phyloP scores from a whole-genome alignment of 1,139 yeast species.

The Debaryomyces sp. region DNA sequence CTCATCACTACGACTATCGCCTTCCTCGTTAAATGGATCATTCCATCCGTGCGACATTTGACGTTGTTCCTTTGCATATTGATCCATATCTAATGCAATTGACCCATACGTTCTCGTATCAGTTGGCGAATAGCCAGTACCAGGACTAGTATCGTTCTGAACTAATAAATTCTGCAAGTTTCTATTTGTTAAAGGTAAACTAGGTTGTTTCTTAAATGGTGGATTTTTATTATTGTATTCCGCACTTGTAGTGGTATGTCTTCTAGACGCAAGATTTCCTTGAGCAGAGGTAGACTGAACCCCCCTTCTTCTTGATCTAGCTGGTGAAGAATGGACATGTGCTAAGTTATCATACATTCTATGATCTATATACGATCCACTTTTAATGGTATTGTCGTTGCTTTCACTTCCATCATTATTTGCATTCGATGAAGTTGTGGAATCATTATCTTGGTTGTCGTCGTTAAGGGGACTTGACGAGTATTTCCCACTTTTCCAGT shows the following conservation, averaged over 20 bases:
- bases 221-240: conserved; percentile 11
- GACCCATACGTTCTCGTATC: conserved; percentile 21
- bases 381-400: neutral
- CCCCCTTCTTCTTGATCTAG: conserved; percentile 31
- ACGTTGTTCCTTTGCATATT: conserved; percentile 40
- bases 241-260: conserved; percentile 3
- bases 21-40: conserved; percentile 18
- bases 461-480: neutral
- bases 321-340: conserved; percentile 36
- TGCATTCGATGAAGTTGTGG: conserved; percentile 10
- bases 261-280: conserved; percentile 1
- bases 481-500: conserved; percentile 1
- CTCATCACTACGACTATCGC: conserved; percentile 21
- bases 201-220: conserved; percentile 8
- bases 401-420: neutral
- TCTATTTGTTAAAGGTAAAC: conserved; percentile 40
- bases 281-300: neutral
- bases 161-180: conserved; percentile 34
- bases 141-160: conserved; percentile 10
- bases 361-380: conserved; percentile 39
- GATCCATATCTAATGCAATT: conserved; percentile 44
- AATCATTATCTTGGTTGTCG: conserved; percentile 2
- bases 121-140: conserved; percentile 14
- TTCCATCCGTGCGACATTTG: conserved; percentile 23
- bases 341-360: conserved; percentile 32